Conservation (phyloP, 176 grass and related monocot genomes). For the Chloris gayana region DNA sequence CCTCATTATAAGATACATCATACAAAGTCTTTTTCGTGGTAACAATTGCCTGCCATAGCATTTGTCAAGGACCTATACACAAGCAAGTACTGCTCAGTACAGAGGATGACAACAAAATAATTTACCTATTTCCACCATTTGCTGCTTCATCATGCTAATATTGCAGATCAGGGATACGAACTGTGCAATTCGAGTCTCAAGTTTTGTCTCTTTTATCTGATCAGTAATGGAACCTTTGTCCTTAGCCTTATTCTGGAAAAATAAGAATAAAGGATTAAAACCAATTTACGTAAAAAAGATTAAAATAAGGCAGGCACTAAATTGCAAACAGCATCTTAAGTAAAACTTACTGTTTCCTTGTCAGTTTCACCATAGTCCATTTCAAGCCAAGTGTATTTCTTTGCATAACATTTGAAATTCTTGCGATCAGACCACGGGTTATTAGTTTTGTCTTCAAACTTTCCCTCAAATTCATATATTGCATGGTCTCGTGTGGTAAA, state of each 20-base stretch:
- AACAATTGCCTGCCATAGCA: background rate
- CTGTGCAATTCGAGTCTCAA: constrained; percentile 68
- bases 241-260: constrained; percentile 37
- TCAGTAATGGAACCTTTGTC: constrained; percentile 45
- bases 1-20: constrained; percentile 5
- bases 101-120: constrained; percentile 9
- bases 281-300: background rate
- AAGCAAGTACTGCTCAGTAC: background rate
- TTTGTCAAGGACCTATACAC: background rate
- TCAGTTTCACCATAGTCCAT: constrained; percentile 84
- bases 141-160: constrained; percentile 97
- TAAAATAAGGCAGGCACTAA: constrained; percentile 32
- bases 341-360: constrained; percentile 67
- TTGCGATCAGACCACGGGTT: constrained; percentile 73
- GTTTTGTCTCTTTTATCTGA: constrained; percentile 73
- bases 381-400: constrained; percentile 85
- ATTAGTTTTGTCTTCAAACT: constrained; percentile 82
- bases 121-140: constrained; percentile 99
- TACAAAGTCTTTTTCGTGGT: background rate
- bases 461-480: constrained; percentile 70
- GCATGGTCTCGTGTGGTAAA: constrained; percentile 55
- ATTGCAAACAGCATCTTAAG: constrained; percentile 27
- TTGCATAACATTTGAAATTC: constrained; percentile 57
- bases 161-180: constrained; percentile 95
- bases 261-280: constrained; percentile 37